Base-by-base conservation (phyloP, 306 rosid genomes). In the Hippophae tibetana region DNA sequence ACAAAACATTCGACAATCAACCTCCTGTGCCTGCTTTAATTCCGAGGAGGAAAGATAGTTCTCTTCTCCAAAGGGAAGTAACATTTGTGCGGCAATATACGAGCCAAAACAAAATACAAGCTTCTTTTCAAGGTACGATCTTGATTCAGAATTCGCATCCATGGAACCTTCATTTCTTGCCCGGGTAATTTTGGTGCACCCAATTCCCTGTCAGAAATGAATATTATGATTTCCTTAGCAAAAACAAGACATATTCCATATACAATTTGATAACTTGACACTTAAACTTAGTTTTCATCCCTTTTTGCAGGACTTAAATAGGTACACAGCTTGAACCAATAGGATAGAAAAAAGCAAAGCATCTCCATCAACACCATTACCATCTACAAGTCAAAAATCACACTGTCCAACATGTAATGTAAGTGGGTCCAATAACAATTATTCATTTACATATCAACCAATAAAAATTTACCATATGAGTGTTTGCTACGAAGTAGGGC, bases 21-120 rank as follows among this genome's bases (percentile, higher is more conserved):
- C 98, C 98, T 92, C 96, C 76, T 92, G 98, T 14, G 98, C 95
- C 70, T 85, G 88, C 60, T 78, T 76, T 66, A 87, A 70, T 68
- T 92, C 96, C 40, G 89, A 80, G 50, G 87, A 78, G 50, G 95
- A 92, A 51, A 92, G 82, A 38, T 85, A 67, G 77, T 92, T 92
- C 61, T 92, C 98, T 78, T 87, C 96, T 74, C 96, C 96, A 48
- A 92, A 92, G 74, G 98, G 95, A 73, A 92, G 86, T 65, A 87
- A 76, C 93, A 92, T 87, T 76, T 79, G 89, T 61, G 98, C 80
- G 56, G 96, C 89, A 65, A 92, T 56, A 72, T 87, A 78, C 31
- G 98, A 92, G 58, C 98, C 96, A 55, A 92, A 92, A 74, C 93
- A 92, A 87, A 92, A 92, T 25, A 92, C 96, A 66, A 92, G 95